A percentile compares a stretch with the other conserved stretches of the same genome.
These are phyloP conservation scores for Clavispora fructus DNA, from an alignment of 805 yeast species.

Conservation along the genomic window DNA sequence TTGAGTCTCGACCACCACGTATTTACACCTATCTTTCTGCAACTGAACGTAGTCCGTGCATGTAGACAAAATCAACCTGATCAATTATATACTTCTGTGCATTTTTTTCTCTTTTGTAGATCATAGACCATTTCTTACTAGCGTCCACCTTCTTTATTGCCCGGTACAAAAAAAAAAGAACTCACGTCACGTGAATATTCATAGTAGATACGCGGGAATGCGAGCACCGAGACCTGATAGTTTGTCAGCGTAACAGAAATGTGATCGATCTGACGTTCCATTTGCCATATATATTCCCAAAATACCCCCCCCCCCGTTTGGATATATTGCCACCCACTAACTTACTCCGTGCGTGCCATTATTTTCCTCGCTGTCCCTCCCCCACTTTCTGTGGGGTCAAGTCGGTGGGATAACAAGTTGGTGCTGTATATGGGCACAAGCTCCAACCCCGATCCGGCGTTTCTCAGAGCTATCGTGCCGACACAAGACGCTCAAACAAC, in stretches of 20 bases:
- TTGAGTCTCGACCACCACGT: neutral
- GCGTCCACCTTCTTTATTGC: neutral
- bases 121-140: too few relatives aligned
- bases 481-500: neutral
- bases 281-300: neutral
- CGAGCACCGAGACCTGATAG: constrained; percentile 1
- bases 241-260: neutral
- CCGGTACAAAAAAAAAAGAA: neutral
- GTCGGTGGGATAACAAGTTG: neutral
- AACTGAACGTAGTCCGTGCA: too few relatives aligned
- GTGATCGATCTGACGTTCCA: too few relatives aligned
- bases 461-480: too few relatives aligned
- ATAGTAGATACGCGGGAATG: neutral
- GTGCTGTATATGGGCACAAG: neutral
- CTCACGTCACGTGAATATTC: neutral
- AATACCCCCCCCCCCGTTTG: too few relatives aligned
- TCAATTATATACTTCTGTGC: too few relatives aligned
- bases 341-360: neutral
- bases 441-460: neutral
- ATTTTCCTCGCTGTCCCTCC: neutral
- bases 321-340: too few relatives aligned
- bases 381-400: neutral
- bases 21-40: neutral
- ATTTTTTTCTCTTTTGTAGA: too few relatives aligned
- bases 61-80: too few relatives aligned